phyloP scores from a whole-genome alignment of 2,329 filamentous ascomycete genomes.

The Ascosphaera aggregata region DNA sequence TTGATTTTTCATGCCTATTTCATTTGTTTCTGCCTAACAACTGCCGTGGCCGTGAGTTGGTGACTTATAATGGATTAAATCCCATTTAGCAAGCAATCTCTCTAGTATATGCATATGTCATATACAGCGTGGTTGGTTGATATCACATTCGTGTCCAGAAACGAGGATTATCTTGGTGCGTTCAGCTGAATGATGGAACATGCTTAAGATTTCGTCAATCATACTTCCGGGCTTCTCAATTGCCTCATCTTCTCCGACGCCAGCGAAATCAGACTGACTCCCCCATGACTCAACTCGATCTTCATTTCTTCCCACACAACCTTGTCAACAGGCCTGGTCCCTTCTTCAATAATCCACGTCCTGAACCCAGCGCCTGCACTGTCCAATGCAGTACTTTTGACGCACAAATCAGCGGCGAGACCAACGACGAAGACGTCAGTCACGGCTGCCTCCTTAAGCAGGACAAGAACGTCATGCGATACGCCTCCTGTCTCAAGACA shows the following conservation, averaged over 20 bases:
- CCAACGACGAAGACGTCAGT: conserved; percentile 74
- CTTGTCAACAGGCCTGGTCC: conserved; percentile 46
- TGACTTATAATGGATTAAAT: not conserved
- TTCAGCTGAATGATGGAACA: too few relatives aligned
- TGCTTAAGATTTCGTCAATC: too few relatives aligned
- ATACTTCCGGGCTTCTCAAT: not conserved
- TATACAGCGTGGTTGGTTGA: too few relatives aligned
- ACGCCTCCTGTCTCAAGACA: conserved; percentile 12
- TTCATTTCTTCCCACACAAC: conserved; percentile 32
- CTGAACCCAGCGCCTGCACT: conserved; percentile 50
- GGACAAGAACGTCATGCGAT: conserved; percentile 34
- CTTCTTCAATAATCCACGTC: conserved; percentile 58
- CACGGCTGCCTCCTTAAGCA: conserved; percentile 33
- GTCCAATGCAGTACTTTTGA: conserved; percentile 60
- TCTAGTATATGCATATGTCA: too few relatives aligned
- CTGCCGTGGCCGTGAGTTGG: not conserved
- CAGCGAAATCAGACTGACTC: conserved; percentile 43
- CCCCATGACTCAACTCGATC: conserved; percentile 30
- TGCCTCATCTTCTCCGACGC: not conserved
- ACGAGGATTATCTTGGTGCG: too few relatives aligned
- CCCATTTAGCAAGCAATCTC: too few relatives aligned
- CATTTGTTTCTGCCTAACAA: conserved; percentile 1
- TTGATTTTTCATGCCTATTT: conserved; percentile 1
- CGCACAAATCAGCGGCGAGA: conserved; percentile 74
- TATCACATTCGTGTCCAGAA: too few relatives aligned